A percentile compares a stretch with the other conserved stretches of the same genome.
Evolutionary conservation across 2,329 filamentous ascomycete species (phyloP).

Genomic region (Cryphonectria parasitica): DNA sequence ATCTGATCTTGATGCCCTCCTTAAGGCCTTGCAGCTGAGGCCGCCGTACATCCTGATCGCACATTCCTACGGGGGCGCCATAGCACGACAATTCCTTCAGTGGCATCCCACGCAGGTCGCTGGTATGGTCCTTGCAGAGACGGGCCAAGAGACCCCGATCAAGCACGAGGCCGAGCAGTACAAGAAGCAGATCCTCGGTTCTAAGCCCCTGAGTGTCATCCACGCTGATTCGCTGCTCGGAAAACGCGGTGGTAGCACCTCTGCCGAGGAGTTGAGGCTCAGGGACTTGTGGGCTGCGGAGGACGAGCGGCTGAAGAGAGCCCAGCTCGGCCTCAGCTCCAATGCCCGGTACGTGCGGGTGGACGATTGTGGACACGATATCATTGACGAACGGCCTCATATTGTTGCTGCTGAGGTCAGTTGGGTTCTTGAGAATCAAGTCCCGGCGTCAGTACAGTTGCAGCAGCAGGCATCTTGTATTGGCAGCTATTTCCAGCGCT

Average conservation of each 20-base stretch:
- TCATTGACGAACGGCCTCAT: constrained; percentile 11
- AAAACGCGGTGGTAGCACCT: neutral
- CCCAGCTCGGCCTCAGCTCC: constrained; percentile 13
- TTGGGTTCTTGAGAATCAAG: neutral
- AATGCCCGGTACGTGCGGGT: constrained; percentile 8
- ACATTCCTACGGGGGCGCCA: constrained; percentile 14
- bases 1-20: neutral
- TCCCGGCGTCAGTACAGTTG: neutral
- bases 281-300: neutral
- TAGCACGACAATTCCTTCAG: constrained; percentile 15
- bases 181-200: constrained; percentile 1
- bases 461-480: neutral
- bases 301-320: constrained; percentile 19
- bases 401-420: neutral
- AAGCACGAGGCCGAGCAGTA: constrained; percentile 13
- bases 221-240: constrained; percentile 6
- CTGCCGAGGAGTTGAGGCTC: neutral
- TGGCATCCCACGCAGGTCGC: neutral
- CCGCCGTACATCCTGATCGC: constrained; percentile 15
- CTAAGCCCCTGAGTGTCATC: constrained; percentile 12
- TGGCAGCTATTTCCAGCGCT: neutral
- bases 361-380: constrained; percentile 7
- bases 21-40: neutral
- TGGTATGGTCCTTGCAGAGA: constrained; percentile 14
- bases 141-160: constrained; percentile 15